Evolutionary conservation across 768 basidiomycete genomes (phyloP), one percentile per base, ranked within the genome.

Genomic region (Tricholoma saponaceum): DNA sequence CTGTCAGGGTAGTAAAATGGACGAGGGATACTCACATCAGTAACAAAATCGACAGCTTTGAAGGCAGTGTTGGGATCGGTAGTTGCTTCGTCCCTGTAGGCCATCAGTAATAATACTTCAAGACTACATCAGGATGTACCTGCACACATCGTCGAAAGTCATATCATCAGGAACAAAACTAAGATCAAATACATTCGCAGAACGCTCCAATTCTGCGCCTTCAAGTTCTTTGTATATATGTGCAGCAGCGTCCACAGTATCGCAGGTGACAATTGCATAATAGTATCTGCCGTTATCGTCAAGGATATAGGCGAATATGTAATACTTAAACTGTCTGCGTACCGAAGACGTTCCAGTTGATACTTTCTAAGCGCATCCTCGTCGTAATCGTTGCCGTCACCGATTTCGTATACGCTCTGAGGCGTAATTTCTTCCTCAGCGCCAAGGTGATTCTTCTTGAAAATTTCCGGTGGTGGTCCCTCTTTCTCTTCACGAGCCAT

Each of bases 181-280:
- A 32, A 99, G 73, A 68, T 99, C 92, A 58, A 99, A 89, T 6
- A 98, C 82, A 69, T 99, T 99, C 3, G 97, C 96, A 1, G 96
- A 97, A 28, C 94, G 86, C 70, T 98, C 97, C 14, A 98, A 82
- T 69, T 99, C 97, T 2, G 96, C 92, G 14, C 94, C 95, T 62
- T 98, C 91, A 23, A 98, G 80, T 68, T 98, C 95, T 30, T 79
- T 72, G 67, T 89, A 90, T 28, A 95, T 84, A 67, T 94, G 87
- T 2, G 82, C 76, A 8, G 95, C 92, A 4, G 94, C 80, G 32
- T 85, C 80, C 9, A 83, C 76, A 1, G 87, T 80, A 65, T 95
- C 90, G 72, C 93, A 98, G 52, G 91, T 90, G 2, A 93, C 86
- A 54, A 99, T 82, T 13, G 96, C 96, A 72, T 98, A 99, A 68